Percentiles rank a stretch among this genome's conserved stretches.
Conservation (phyloP, 306 rosid species). For the Quercus engelmannii region DNA sequence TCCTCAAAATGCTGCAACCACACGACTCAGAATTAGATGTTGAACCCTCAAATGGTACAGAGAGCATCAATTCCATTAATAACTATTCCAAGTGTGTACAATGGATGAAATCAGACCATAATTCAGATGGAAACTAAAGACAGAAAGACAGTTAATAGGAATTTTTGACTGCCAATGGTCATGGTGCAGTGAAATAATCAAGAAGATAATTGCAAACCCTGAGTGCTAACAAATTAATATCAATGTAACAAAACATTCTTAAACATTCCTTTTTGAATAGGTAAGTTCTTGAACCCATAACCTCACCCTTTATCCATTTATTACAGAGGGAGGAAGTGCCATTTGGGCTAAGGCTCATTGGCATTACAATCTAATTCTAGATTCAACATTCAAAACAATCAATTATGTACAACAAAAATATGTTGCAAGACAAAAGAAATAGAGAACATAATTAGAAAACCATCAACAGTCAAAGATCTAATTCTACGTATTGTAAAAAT, state of each 20-base stretch:
- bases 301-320: no score
- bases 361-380: background rate
- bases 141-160: background rate
- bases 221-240: background rate
- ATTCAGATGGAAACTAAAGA: background rate
- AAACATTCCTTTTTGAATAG: no score
- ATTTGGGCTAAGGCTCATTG: no score
- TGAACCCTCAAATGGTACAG: background rate
- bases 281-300: no score
- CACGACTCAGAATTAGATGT: conserved; percentile 19
- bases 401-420: background rate
- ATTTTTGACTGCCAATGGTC: background rate
- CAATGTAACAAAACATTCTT: background rate
- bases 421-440: background rate
- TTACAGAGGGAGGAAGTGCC: no score
- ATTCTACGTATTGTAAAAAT: background rate
- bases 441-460: background rate
- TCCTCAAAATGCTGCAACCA: conserved; percentile 72
- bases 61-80: no score
- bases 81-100: no score
- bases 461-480: background rate
- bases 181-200: background rate
- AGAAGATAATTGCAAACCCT: background rate
- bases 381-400: background rate
- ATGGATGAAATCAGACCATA: no score